Conservation (phyloP, 1,139 yeast species). For the Blastobotrys aristatus region DNA sequence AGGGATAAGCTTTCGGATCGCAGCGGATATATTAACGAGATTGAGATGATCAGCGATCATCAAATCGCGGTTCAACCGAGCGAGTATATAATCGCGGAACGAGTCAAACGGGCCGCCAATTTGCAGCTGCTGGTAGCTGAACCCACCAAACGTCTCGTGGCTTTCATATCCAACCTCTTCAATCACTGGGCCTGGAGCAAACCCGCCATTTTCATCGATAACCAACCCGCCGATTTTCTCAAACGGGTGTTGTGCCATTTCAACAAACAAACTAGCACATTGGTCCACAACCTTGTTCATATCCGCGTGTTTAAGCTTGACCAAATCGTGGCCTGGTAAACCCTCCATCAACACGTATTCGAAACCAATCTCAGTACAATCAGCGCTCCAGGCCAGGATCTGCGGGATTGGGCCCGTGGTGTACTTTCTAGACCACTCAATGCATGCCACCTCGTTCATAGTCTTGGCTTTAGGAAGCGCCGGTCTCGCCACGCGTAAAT, state of each 20-base stretch:
- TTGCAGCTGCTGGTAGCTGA: conserved; percentile 8
- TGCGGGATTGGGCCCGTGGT: conserved; percentile 7
- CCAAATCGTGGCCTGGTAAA: conserved; percentile 6
- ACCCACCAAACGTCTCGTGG: neutral
- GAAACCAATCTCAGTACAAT: conserved; percentile 5
- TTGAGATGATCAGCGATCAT: neutral
- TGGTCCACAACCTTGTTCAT: neutral
- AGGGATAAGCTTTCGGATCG: neutral
- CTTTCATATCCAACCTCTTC: conserved; percentile 12
- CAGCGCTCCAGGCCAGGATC: conserved; percentile 7
- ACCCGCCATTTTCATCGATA: conserved; percentile 2
- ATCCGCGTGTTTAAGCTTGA: neutral
- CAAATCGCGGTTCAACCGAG: conserved; percentile 10
- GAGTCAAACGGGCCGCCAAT: conserved; percentile 14
- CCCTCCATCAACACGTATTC: conserved; percentile 8
- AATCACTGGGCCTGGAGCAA: conserved; percentile 8
- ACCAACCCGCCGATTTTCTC: conserved; percentile 11
- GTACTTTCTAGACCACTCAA: conserved; percentile 8
- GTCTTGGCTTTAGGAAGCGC: conserved; percentile 10
- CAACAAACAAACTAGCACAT: conserved; percentile 9
- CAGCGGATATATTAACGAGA: neutral
- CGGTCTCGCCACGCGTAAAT: conserved; percentile 11
- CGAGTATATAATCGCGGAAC: conserved; percentile 1
- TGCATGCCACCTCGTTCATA: conserved; percentile 11
- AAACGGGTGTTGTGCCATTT: conserved; percentile 6